Conservation (phyloP, 106 monocot genomes). For the Dendrobium catenatum region DNA sequence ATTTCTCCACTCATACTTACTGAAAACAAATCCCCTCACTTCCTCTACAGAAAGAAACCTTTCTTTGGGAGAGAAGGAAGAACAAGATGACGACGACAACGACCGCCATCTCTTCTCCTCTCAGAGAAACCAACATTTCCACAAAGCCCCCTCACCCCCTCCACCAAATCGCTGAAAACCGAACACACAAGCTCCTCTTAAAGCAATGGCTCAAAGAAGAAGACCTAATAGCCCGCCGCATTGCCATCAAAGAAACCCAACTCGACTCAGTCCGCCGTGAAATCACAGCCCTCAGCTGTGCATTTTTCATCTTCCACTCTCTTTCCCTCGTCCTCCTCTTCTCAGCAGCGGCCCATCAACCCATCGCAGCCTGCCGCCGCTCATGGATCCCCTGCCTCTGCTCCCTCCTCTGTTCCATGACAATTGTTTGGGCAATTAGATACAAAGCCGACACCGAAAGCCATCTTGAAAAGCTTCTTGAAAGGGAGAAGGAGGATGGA, state of each 20-base stretch:
- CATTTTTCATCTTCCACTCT: constrained; percentile 86
- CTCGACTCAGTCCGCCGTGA: constrained; percentile 50
- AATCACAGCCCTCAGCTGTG: constrained; percentile 58
- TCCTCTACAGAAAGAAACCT: background rate
- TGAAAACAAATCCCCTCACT: background rate
- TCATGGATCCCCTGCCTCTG: constrained; percentile 68
- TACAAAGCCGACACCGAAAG: constrained; percentile 66
- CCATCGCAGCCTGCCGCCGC: constrained; percentile 42
- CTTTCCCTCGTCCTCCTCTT: constrained; percentile 53
- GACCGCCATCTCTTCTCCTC: background rate
- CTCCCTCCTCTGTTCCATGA: constrained; percentile 45
- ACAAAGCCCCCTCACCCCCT: constrained; percentile 46
- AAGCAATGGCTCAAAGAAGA: constrained; percentile 93
- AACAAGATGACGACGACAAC: background rate
- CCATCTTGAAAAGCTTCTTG: constrained; percentile 43
- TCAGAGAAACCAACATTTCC: background rate
- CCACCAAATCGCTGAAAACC: constrained; percentile 76
- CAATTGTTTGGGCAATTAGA: constrained; percentile 62
- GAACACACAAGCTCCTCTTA: constrained; percentile 84
- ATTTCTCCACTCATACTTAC: background rate
- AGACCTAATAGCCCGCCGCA: constrained; percentile 55
- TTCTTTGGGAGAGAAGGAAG: background rate
- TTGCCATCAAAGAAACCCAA: constrained; percentile 46
- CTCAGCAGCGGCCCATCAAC: constrained; percentile 10
- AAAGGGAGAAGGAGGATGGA: constrained; percentile 72